Evolutionary conservation across 148 eudicot genomes (phyloP), one percentile per base, ranked within the genome.

Genomic region (Chenopodium quinoa): DNA sequence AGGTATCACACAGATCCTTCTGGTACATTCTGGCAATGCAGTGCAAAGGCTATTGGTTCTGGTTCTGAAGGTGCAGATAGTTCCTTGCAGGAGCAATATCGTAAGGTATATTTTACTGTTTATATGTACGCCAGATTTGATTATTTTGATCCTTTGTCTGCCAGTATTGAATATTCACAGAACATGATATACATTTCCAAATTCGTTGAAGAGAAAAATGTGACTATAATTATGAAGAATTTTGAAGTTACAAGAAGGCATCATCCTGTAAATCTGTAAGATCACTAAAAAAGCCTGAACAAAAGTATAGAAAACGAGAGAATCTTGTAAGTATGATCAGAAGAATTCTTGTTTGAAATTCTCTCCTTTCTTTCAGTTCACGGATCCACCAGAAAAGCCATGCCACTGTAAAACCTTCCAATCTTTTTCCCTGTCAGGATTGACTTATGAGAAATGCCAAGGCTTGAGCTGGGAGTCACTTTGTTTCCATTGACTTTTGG

Each of bases 21-120:
- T 48, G 90, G 90, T 22, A 88, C 90, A n/a, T 88, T 88, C 76
- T 88, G 88, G 90, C 87, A 88, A 78, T 88, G 88, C 75, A 88
- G 78, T 25, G 90, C 90, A 19, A 88, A 88, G 81, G 90, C 90
- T 20, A 88, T 88, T 60, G 90, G 88, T 34, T 88, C 90, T 50
- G 88, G 90, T 75, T 86, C 90, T 52, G 88, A 88, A 78, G 90
- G 90, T 23, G 90, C 90, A 23, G 88, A 88, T 65, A 88, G 90
- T 64, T 86, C 88, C 71, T 84, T 88, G 87, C 90, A 88, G 84
- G 90, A 88, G 81, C 88, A 88, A 64, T 88, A 47, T 75, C 82
- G 81, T 80, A 84, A 82, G 84, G 89, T 87, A 76, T 8, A 62
- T 50, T 10, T 9, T 32, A 32, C 16, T 25, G n/a, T 25, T 17